A percentile compares a stretch with the other conserved stretches of the same genome.
phyloP scores from a whole-genome alignment of 805 yeast species.

The Yamadazyma sp. region DNA sequence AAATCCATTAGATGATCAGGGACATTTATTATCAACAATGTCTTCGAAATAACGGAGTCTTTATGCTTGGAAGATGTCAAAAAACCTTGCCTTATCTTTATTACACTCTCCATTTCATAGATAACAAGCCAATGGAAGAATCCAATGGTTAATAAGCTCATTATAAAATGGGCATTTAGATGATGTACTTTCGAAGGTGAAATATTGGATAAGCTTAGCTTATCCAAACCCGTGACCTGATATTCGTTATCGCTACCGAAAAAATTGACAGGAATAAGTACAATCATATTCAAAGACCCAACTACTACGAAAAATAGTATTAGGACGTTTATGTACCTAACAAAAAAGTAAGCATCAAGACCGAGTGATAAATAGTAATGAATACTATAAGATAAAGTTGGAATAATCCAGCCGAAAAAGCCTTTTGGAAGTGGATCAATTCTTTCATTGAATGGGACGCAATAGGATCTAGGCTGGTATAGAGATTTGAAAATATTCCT shows the following conservation, averaged over 20 bases:
- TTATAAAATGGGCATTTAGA: slow-evolving; percentile 60
- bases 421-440: slow-evolving; percentile 39
- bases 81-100: slow-evolving; percentile 45
- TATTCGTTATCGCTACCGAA: slow-evolving; percentile 31
- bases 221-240: slow-evolving; percentile 55
- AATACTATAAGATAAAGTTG: slow-evolving; percentile 38
- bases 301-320: slow-evolving; percentile 49
- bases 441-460: slow-evolving; percentile 38
- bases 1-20: slow-evolving; percentile 31
- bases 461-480: slow-evolving; percentile 54
- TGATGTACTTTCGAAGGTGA: slow-evolving; percentile 47
- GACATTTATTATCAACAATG: slow-evolving; percentile 45
- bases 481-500: slow-evolving; percentile 32
- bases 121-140: slow-evolving; percentile 56
- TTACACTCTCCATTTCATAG: slow-evolving; percentile 53
- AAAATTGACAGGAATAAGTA: slow-evolving; percentile 63
- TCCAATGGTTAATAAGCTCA: slow-evolving; percentile 52
- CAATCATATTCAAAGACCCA: slow-evolving; percentile 53
- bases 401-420: slow-evolving; percentile 55
- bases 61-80: slow-evolving; percentile 27
- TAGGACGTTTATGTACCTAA: slow-evolving; percentile 57
- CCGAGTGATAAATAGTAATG: slow-evolving; percentile 52
- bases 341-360: slow-evolving; percentile 70
- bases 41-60: slow-evolving; percentile 23
- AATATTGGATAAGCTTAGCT: slow-evolving; percentile 68